These are phyloP conservation scores for Fraxinus latifolia DNA, from an alignment of 305 asterid genomes.

Conservation along the genomic window DNA sequence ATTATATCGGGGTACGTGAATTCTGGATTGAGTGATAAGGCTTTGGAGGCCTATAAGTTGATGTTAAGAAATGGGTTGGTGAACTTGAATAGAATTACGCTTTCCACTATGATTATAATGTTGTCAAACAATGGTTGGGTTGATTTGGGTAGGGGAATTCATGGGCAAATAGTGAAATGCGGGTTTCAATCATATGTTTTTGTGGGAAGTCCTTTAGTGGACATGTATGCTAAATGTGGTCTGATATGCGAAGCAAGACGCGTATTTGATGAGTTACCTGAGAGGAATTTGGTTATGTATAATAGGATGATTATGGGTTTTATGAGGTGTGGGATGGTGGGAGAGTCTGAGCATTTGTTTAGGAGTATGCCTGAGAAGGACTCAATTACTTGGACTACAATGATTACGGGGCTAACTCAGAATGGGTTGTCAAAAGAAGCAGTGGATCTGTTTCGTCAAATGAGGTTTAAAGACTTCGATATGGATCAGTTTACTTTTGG, in stretches of 20 bases:
- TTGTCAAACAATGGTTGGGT: slow-evolving; percentile 59
- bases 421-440: slow-evolving; percentile 58
- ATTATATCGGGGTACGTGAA: slow-evolving; percentile 67
- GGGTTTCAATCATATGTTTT: slow-evolving; percentile 69
- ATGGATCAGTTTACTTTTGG: slow-evolving; percentile 92
- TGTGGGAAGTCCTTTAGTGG: slow-evolving; percentile 82
- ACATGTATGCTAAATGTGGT: slow-evolving; percentile 82
- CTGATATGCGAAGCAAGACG: slow-evolving; percentile 55
- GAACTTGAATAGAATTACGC: slow-evolving; percentile 66
- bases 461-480: slow-evolving; percentile 55
- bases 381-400: slow-evolving; percentile 82
- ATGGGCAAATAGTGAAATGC: slow-evolving; percentile 69
- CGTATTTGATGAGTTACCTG: slow-evolving; percentile 68
- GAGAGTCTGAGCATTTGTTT: slow-evolving; percentile 51
- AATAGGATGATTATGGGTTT: slow-evolving; percentile 85
- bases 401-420: slow-evolving; percentile 73
- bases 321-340: slow-evolving; percentile 72
- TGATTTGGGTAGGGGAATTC: slow-evolving; percentile 60
- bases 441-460: slow-evolving; percentile 44
- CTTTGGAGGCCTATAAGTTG: slow-evolving; percentile 58
- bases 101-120: slow-evolving; percentile 60
- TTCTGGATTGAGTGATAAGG: slow-evolving; percentile 44
- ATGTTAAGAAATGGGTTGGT: slow-evolving; percentile 58
- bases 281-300: slow-evolving; percentile 64
- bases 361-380: slow-evolving; percentile 64